Conservation (phyloP, 148 eudicot species). For the Hydrangea macrophylla region DNA sequence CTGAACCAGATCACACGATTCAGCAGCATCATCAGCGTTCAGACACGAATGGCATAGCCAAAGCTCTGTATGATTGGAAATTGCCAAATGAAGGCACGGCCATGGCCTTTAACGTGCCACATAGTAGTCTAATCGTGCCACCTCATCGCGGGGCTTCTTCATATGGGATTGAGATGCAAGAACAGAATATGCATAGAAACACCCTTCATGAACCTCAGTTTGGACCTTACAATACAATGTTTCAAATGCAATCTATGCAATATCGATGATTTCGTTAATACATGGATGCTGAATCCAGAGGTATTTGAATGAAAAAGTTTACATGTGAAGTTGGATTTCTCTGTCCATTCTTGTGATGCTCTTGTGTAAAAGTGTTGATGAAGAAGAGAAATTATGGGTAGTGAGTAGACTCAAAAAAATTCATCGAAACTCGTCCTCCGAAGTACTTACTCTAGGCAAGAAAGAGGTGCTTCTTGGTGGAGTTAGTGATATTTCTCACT, state of each 20-base stretch:
- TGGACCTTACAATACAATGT: conserved; percentile 19
- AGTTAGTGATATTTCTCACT: conserved; percentile 16
- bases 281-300: neutral
- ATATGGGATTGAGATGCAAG: conserved; percentile 18
- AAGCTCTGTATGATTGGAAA: conserved; percentile 22
- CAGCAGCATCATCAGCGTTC: conserved; percentile 19
- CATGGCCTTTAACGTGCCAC: conserved; percentile 27
- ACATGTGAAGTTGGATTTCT: neutral
- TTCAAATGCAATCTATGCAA: conserved; percentile 21
- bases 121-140: conserved; percentile 11
- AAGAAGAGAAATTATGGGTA: too few relatives aligned
- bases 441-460: too few relatives aligned
- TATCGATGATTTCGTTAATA: neutral
- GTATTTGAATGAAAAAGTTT: neutral
- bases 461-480: conserved; percentile 1
- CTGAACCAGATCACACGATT: conserved; percentile 9
- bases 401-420: neutral
- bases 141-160: conserved; percentile 18
- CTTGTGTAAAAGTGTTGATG: conserved; percentile 4
- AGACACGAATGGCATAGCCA: conserved; percentile 13
- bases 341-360: neutral
- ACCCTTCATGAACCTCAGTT: conserved; percentile 12
- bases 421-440: neutral
- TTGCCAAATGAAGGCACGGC: conserved; percentile 19
- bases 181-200: conserved; percentile 14